These are phyloP conservation scores for Fusarium austroafricanum DNA, from an alignment of 2,329 filamentous ascomycete genomes.

Conservation along the genomic window DNA sequence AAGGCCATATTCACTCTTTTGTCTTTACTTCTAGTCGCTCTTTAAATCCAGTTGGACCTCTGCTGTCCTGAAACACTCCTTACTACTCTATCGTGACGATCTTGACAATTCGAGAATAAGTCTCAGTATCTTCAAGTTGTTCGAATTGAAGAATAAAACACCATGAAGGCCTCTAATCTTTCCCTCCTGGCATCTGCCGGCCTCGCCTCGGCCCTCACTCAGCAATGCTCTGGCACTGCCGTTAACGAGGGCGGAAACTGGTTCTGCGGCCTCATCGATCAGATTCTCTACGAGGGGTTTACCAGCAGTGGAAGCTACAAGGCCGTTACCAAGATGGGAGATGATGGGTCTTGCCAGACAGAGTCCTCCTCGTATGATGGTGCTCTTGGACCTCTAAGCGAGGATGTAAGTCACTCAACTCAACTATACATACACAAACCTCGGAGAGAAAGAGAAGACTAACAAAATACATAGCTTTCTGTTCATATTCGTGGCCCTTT, in stretches of 20 bases:
- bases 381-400: constrained; percentile 73
- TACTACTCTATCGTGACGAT: background rate
- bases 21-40: constrained; percentile 33
- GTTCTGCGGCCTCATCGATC: constrained; percentile 73
- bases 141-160: background rate
- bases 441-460: background rate
- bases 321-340: constrained; percentile 70
- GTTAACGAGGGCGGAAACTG: constrained; percentile 66
- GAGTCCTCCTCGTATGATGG: constrained; percentile 66
- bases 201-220: constrained; percentile 48
- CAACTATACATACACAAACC: background rate
- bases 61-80: constrained; percentile 19
- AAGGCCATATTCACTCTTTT: constrained; percentile 39
- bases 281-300: constrained; percentile 75
- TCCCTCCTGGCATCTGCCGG: constrained; percentile 47
- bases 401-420: constrained; percentile 67
- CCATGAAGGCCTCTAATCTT: constrained; percentile 50
- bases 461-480: constrained; percentile 67
- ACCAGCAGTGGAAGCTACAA: constrained; percentile 72
- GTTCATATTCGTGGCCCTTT: constrained; percentile 79
- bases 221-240: constrained; percentile 52
- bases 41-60: constrained; percentile 32
- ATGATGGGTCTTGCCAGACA: constrained; percentile 65
- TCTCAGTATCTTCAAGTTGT: background rate
- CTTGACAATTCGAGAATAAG: constrained; percentile 1